Evolutionary conservation across 495 filamentous ascomycete species (phyloP), one percentile per base, ranked within the genome.

Genomic region (Annulohypoxylon stygium): DNA sequence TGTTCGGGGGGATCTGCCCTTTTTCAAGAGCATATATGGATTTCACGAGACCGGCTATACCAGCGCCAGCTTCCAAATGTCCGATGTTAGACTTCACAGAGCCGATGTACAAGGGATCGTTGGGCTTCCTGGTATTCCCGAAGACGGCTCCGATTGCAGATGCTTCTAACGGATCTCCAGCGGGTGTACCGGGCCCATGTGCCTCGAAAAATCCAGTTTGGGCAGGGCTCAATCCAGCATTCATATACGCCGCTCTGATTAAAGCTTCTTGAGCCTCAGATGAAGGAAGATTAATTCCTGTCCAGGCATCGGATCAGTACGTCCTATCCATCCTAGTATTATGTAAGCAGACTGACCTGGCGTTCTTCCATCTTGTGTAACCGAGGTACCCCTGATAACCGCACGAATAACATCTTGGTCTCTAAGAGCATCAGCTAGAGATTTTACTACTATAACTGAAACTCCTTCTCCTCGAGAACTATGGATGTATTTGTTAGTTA

Each of bases 391-490:
- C 20, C 88, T 83, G 58, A 94, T 88, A 4, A 93, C 78, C 18
- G 85, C 86, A 33, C 89, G 84, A 43, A 93, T 89, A 0, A 86
- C 85, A 67, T 89, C 83, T 3, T 83, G 81, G 64, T 87, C 86
- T 20, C 76, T 69, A 7, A 88, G 51, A 2, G 87, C 91, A 47
- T 88, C 25, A 77, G 72, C 84, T 78, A 75, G 59, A 69, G 76
- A 39, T 55, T 89, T 88, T 43, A 87, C 76, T 0, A 81, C 82
- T 41, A 83, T 81, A 0, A 79, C 83, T 6, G 85, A 82, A 59
- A 91, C 87, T 2, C 92, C 83, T 18, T 87, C 88, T 33, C 90
- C 85, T 20, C 92, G 87, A 1, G 76, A 86, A 83, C 82, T 66
- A 80, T 71, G 3, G 2, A 57, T 76, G 76, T 3, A 11, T 12